Conservation (phyloP, 768 basidiomycete species). For the Rhizopogon rudus region DNA sequence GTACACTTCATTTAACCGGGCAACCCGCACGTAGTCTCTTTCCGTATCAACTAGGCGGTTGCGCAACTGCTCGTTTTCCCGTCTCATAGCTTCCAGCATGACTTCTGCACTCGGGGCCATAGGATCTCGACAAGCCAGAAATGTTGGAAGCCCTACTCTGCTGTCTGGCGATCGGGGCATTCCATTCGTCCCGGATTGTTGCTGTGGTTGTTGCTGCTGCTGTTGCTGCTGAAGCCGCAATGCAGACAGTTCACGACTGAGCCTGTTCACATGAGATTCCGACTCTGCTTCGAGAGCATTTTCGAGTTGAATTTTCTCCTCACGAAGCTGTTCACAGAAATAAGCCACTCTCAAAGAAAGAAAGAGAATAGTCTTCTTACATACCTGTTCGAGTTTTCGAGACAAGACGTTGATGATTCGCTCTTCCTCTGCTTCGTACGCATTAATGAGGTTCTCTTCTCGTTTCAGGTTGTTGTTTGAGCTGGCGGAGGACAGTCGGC, state of each 20-base stretch:
- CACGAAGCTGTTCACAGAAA: constrained; percentile 51
- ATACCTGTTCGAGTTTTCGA: constrained; percentile 78
- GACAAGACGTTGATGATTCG: constrained; percentile 81
- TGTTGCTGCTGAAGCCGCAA: constrained; percentile 58
- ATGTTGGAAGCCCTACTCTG: constrained; percentile 1
- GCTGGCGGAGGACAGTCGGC: constrained; percentile 50
- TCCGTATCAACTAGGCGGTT: constrained; percentile 67
- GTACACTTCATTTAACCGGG: constrained; percentile 77
- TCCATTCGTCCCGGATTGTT: constrained; percentile 9
- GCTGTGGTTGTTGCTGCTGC: constrained; percentile 31
- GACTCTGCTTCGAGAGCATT: constrained; percentile 81
- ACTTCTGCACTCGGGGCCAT: constrained; percentile 42
- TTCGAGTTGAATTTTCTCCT: constrained; percentile 82
- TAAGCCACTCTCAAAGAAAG: background rate
- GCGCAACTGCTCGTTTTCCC: constrained; percentile 76
- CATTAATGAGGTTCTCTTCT: constrained; percentile 79
- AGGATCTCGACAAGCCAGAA: constrained; percentile 21
- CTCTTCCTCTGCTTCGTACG: constrained; percentile 88
- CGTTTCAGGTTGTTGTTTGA: constrained; percentile 41
- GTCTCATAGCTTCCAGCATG: constrained; percentile 69
- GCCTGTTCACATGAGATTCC: constrained; percentile 77
- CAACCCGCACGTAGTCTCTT: constrained; percentile 68
- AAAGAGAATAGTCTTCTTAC: background rate
- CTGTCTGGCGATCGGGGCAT: constrained; percentile 25
- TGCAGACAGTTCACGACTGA: constrained; percentile 65